phyloP scores from a whole-genome alignment of 2,329 filamentous ascomycete genomes.

The Phialemonium atrogriseum region DNA sequence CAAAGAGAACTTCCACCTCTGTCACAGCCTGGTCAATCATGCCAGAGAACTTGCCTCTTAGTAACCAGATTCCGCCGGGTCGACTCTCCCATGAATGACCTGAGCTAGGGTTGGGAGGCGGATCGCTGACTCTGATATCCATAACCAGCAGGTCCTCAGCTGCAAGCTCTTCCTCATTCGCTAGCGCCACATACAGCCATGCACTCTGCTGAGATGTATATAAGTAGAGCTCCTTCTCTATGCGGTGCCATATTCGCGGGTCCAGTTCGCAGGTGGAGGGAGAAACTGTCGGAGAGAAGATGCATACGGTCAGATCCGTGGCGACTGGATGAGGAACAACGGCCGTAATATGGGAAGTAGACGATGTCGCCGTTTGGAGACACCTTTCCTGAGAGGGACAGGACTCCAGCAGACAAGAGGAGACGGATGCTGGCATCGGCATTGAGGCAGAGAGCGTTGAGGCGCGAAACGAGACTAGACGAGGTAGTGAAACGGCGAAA shows the following conservation, averaged over 20 bases:
- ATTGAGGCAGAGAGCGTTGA: too few relatives aligned
- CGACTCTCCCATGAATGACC: slow-evolving; percentile 49
- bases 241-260: slow-evolving; percentile 44
- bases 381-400: slow-evolving; percentile 2
- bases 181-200: slow-evolving; percentile 56
- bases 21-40: slow-evolving; percentile 40
- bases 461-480: too few relatives aligned
- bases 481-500: too few relatives aligned
- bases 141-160: slow-evolving; percentile 53
- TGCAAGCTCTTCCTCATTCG: slow-evolving; percentile 52
- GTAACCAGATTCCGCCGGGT: slow-evolving; percentile 57
- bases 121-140: slow-evolving; percentile 51
- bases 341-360: slow-evolving; percentile 13
- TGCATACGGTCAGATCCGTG: slow-evolving; percentile 23
- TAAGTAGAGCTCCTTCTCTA: slow-evolving; percentile 37
- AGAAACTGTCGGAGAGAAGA: slow-evolving; percentile 14
- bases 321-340: slow-evolving; percentile 13
- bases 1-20: slow-evolving; percentile 61
- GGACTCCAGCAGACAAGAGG: slow-evolving; percentile 1
- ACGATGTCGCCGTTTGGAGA: slow-evolving; percentile 10
- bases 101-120: slow-evolving; percentile 28
- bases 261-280: slow-evolving; percentile 17
- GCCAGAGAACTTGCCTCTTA: slow-evolving; percentile 36
- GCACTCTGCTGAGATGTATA: slow-evolving; percentile 56
- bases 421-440: too few relatives aligned